phyloP scores from a whole-genome alignment of 2,329 filamentous ascomycete genomes.

The Lachnellula cervina region DNA sequence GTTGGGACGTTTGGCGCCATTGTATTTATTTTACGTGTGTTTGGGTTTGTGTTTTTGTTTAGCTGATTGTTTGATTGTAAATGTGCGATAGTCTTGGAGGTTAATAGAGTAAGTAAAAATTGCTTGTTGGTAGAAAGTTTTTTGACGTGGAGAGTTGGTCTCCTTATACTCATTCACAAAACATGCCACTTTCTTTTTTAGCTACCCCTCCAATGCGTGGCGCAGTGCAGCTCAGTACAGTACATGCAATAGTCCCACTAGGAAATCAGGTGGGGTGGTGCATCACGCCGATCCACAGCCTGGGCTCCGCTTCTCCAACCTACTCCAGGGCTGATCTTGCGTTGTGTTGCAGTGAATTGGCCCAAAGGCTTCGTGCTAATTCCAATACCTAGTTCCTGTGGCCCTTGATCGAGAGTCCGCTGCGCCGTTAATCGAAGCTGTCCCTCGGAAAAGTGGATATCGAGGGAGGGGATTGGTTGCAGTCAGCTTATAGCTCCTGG shows the following conservation, averaged over 20 bases:
- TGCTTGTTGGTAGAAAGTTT: background rate
- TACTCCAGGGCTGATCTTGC: background rate
- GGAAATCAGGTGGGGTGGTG: background rate
- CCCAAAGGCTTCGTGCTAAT: background rate
- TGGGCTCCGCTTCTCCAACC: background rate
- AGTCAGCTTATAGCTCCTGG: background rate
- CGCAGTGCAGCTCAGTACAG: too few species aligned
- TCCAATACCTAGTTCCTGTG: background rate
- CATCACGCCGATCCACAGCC: background rate
- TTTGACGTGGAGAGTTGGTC: background rate
- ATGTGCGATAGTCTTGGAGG: too few species aligned
- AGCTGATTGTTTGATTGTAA: background rate
- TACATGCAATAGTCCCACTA: background rate
- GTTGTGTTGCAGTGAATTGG: background rate
- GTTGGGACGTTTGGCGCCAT: conserved; percentile 57
- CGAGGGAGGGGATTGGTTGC: background rate
- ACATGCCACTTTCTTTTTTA: background rate
- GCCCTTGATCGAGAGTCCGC: background rate
- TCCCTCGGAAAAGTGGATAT: background rate
- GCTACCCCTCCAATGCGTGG: too few species aligned
- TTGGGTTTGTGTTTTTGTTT: background rate
- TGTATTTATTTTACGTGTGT: conserved; percentile 6
- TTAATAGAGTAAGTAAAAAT: background rate
- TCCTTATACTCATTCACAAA: background rate
- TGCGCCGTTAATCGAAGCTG: background rate